phyloP scores from a whole-genome alignment of 2,329 filamentous ascomycete genomes.

The Pestalotiopsis sp. region DNA sequence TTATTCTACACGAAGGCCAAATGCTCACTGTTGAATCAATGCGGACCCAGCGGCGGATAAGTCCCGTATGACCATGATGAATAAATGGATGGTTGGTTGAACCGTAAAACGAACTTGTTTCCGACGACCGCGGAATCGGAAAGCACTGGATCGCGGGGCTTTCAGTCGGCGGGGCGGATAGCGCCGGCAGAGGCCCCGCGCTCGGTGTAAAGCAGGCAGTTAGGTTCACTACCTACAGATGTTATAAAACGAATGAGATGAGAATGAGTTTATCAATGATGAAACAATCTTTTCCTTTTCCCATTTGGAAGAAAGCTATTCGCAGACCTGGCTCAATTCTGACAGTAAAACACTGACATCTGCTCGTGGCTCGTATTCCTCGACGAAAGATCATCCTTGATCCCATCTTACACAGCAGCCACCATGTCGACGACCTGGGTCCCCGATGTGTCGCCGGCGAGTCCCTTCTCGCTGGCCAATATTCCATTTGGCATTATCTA shows the following conservation, averaged over 20 bases:
- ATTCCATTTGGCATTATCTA: constrained; percentile 85
- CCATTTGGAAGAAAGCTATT: background rate
- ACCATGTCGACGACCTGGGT: constrained; percentile 30
- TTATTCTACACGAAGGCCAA: too few species aligned
- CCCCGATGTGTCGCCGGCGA: constrained; percentile 35
- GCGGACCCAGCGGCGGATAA: background rate
- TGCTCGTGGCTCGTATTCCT: background rate
- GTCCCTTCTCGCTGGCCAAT: constrained; percentile 74
- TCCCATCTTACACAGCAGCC: background rate
- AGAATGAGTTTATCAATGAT: background rate
- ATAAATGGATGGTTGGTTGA: background rate
- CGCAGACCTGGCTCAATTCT: background rate
- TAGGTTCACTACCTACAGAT: background rate
- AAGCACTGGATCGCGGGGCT: constrained; percentile 4
- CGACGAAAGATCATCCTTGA: background rate
- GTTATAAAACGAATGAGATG: background rate
- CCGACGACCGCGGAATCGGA: constrained; percentile 6
- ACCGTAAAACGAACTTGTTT: background rate
- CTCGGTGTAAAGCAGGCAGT: background rate
- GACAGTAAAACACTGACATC: background rate
- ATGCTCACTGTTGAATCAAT: background rate
- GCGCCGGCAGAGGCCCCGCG: constrained; percentile 5
- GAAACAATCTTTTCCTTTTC: background rate
- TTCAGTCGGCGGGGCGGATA: background rate
- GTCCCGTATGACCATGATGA: background rate